Evolutionary conservation across 768 basidiomycete species (phyloP).

Genomic region (Phallus indusiatus): DNA sequence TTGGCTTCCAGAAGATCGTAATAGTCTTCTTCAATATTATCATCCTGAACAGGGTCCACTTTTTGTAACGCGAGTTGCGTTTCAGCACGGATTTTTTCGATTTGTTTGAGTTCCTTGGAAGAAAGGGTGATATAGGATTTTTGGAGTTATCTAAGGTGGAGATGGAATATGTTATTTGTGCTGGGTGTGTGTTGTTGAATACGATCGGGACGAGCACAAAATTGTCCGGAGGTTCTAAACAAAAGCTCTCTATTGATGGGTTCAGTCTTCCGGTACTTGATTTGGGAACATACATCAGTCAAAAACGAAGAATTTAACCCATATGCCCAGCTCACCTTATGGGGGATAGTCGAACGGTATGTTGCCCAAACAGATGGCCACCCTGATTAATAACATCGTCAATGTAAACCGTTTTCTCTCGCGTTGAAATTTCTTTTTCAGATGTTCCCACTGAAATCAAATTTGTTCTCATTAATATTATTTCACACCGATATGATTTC

Average conservation of each 20-base stretch:
- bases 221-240: conserved; percentile 46
- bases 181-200: conserved; percentile 82
- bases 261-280: conserved; percentile 78
- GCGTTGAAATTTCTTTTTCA: conserved; percentile 1
- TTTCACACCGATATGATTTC: background rate
- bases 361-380: conserved; percentile 51
- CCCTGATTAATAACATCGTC: conserved; percentile 21
- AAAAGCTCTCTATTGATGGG: conserved; percentile 64
- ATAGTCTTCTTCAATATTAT: conserved; percentile 63
- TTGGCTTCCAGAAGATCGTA: conserved; percentile 46
- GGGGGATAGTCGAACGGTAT: conserved; percentile 87
- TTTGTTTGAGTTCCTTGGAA: conserved; percentile 55
- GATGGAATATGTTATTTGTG: conserved; percentile 61
- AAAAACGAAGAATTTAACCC: background rate
- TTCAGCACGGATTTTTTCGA: conserved; percentile 52
- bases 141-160: conserved; percentile 47
- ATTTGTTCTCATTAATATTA: background rate
- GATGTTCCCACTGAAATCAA: background rate
- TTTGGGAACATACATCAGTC: background rate
- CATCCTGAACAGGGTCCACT: conserved; percentile 23
- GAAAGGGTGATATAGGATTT: conserved; percentile 38
- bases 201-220: conserved; percentile 70
- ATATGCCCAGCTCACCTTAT: conserved; percentile 36
- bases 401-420: conserved; percentile 17
- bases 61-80: conserved; percentile 28